Conservation (phyloP, 352 stramenopile genomes). For the Phytophthora pseudosyringae region DNA sequence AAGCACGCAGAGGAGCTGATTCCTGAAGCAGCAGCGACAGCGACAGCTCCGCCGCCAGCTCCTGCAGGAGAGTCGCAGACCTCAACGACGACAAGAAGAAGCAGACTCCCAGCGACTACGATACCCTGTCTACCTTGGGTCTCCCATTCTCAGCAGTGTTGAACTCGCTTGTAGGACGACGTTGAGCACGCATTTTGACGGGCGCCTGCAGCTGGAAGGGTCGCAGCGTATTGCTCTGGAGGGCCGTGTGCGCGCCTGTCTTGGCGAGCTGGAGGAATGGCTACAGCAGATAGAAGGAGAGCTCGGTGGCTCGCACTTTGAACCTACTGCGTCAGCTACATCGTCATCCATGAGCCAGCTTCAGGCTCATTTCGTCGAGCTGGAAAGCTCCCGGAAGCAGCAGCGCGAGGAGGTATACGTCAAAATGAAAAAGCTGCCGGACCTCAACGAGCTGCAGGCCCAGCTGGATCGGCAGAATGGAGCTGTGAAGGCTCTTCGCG, state of each 20-base stretch:
- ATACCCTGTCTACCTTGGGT: conserved; percentile 13
- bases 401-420: conserved; percentile 21
- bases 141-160: conserved; percentile 63
- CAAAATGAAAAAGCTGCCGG: conserved; percentile 27
- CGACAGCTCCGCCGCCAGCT: conserved; percentile 17
- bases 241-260: conserved; percentile 54
- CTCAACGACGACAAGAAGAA: conserved; percentile 19
- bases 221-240: conserved; percentile 72
- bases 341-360: conserved; percentile 29
- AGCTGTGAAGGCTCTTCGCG: conserved; percentile 47
- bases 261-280: conserved; percentile 80
- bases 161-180: conserved; percentile 54
- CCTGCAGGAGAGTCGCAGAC: conserved; percentile 19
- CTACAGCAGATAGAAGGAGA: conserved; percentile 81
- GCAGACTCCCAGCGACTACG: conserved; percentile 10
- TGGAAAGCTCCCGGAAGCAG: conserved; percentile 26
- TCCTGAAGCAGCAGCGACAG: conserved; percentile 12
- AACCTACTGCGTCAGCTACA: conserved; percentile 13
- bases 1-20: conserved; percentile 24
- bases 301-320: conserved; percentile 54
- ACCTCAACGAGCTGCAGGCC: conserved; percentile 41
- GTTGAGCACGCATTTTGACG: conserved; percentile 73
- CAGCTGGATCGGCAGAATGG: conserved; percentile 49
- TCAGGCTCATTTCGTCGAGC: conserved; percentile 19
- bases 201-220: conserved; percentile 62